These are phyloP conservation scores for Populus trichocarpa DNA, from an alignment of 441 rosid genomes.

Conservation along the genomic window DNA sequence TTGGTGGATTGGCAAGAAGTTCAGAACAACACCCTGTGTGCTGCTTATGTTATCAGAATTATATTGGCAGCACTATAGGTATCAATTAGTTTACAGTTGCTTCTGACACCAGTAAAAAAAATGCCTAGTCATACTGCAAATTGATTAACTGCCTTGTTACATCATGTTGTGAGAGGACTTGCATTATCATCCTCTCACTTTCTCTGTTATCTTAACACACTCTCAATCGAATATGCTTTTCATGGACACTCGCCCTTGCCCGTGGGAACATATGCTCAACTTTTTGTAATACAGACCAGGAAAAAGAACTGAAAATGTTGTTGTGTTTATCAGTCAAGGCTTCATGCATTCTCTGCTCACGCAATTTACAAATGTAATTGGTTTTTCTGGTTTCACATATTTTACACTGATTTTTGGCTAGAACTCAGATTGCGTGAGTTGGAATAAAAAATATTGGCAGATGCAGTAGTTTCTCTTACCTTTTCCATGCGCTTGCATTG, in stretches of 20 bases:
- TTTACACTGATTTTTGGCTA: not conserved
- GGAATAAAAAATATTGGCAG: not conserved
- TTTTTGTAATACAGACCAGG: not conserved
- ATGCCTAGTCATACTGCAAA: not conserved
- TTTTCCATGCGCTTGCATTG: not conserved
- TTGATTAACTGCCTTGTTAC: not conserved
- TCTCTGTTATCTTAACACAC: no score
- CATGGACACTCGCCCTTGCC: not conserved
- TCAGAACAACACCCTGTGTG: conserved; percentile 20
- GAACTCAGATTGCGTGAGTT: not conserved
- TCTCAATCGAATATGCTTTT: no score
- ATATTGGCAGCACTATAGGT: conserved; percentile 38
- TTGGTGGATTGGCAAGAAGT: conserved; percentile 22
- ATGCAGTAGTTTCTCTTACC: not conserved
- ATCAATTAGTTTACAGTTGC: conserved; percentile 15
- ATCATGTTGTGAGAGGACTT: not conserved
- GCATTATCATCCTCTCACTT: no score
- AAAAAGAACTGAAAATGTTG: not conserved
- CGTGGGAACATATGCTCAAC: not conserved
- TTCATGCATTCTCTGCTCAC: not conserved
- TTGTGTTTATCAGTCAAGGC: not conserved
- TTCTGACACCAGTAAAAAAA: not conserved
- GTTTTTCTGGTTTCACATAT: conserved; percentile 1
- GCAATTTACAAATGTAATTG: not conserved
- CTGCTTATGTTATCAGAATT: conserved; percentile 20